Percentiles rank a stretch among this genome's conserved stretches.
These are phyloP conservation scores for Trypanosoma theileri DNA, from an alignment of 208 protist genomes.

Conservation along the genomic window DNA sequence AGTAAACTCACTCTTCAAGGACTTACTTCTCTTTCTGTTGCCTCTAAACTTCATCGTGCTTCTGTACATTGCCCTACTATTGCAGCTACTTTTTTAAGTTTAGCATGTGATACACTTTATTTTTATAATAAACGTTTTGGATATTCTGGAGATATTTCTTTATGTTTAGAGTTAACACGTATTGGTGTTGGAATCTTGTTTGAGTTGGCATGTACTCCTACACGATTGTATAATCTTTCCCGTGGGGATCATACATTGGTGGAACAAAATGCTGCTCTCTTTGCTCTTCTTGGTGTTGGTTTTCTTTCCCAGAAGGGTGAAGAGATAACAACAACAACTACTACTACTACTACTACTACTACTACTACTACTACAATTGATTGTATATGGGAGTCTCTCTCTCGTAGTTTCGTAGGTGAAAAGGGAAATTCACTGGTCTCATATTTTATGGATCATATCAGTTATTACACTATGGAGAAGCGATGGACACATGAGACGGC, in stretches of 20 bases:
- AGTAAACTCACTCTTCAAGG: conserved; percentile 19
- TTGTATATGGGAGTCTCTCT: conserved; percentile 10
- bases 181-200: conserved; percentile 13
- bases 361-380: neutral
- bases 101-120: conserved; percentile 62
- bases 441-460: conserved; percentile 21
- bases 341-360: neutral
- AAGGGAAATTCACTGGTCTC: conserved; percentile 4
- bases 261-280: conserved; percentile 4
- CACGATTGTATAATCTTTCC: conserved; percentile 2
- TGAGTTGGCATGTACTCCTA: conserved; percentile 9
- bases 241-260: conserved; percentile 17
- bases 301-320: neutral
- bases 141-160: neutral
- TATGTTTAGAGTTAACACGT: neutral
- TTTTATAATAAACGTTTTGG: conserved; percentile 19
- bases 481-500: conserved; percentile 16
- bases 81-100: conserved; percentile 44
- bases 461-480: conserved; percentile 11
- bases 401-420: conserved; percentile 8
- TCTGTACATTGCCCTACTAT: conserved; percentile 56
- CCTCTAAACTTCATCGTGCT: conserved; percentile 25
- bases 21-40: conserved; percentile 1
- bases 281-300: conserved; percentile 13
- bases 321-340: neutral